These are phyloP conservation scores for Musa troglodytarum DNA, from an alignment of 176 grass and related monocot species.

Conservation along the genomic window DNA sequence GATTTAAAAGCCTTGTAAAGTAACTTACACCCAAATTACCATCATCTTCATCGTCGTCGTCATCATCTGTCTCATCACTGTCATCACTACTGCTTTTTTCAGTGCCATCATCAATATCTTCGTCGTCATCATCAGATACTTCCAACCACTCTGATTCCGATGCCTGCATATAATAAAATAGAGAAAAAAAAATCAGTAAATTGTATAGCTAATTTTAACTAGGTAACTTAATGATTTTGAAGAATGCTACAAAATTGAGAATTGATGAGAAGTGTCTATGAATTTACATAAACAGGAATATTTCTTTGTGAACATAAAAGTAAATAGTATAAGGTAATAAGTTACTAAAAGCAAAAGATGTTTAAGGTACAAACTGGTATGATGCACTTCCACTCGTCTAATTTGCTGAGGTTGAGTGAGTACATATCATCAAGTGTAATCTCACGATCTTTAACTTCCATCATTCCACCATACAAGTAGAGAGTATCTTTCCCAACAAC, in stretches of 20 bases:
- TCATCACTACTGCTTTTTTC: slow-evolving; percentile 26
- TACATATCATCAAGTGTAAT: slow-evolving; percentile 98
- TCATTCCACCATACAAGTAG: slow-evolving; percentile 94
- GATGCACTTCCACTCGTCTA: slow-evolving; percentile 98
- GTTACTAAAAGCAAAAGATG: slow-evolving; percentile 7
- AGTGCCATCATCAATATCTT: slow-evolving; percentile 42
- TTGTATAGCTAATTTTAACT: neutral
- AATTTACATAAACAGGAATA: slow-evolving; percentile 7
- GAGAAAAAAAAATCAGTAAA: neutral
- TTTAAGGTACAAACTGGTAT: slow-evolving; percentile 46
- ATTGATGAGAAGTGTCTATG: neutral
- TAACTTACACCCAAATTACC: slow-evolving; percentile 2
- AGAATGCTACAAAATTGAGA: neutral
- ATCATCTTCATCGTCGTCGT: slow-evolving; percentile 49
- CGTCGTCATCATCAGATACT: slow-evolving; percentile 54
- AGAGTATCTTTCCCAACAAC: slow-evolving; percentile 74
- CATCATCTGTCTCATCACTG: slow-evolving; percentile 50
- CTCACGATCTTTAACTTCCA: slow-evolving; percentile 96
- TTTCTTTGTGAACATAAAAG: neutral
- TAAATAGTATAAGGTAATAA: neutral
- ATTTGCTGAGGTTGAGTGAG: slow-evolving; percentile 91
- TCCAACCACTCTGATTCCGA: slow-evolving; percentile 98
- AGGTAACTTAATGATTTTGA: neutral
- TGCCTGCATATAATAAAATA: slow-evolving; percentile 33
- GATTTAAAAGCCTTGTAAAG: neutral